Conservation (phyloP, 2,329 filamentous ascomycete genomes). For the Xylaria sp. region DNA sequence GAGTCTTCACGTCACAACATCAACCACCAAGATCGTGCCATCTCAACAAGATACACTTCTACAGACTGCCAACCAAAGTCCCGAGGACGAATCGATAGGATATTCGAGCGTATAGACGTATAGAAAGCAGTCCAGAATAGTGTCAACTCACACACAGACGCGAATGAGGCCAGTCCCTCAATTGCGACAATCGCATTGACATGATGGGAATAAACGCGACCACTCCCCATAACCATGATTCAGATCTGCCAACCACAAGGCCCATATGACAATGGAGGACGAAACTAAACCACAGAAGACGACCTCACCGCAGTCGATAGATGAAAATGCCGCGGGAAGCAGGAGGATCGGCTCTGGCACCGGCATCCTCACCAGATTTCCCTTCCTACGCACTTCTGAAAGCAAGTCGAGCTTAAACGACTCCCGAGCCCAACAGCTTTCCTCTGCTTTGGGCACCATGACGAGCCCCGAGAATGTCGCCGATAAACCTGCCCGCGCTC, state of each 20-base stretch:
- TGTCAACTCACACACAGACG: not conserved
- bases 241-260: constrained; percentile 27
- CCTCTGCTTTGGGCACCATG: constrained; percentile 22
- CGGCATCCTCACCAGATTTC: constrained; percentile 70
- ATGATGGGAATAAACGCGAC: constrained; percentile 34
- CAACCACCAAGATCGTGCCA: too few species aligned
- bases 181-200: not conserved
- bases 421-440: constrained; percentile 34
- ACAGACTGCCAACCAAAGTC: too few species aligned
- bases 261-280: constrained; percentile 37
- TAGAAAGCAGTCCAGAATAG: not conserved
- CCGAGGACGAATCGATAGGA: too few species aligned
- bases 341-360: constrained; percentile 63
- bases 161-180: not conserved
- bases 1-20: too few species aligned
- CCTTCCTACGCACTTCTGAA: constrained; percentile 63
- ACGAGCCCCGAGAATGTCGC: constrained; percentile 21
- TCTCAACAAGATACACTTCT: too few species aligned
- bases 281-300: constrained; percentile 37
- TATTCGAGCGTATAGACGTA: too few species aligned
- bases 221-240: constrained; percentile 13
- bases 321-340: constrained; percentile 45
- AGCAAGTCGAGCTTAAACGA: constrained; percentile 39
- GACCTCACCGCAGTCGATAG: constrained; percentile 36
- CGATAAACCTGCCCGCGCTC: constrained; percentile 38